Percentiles rank a stretch among this genome's conserved stretches.
phyloP scores from a whole-genome alignment of 2,329 filamentous ascomycete species.

The Botrytis pseudocinerea region DNA sequence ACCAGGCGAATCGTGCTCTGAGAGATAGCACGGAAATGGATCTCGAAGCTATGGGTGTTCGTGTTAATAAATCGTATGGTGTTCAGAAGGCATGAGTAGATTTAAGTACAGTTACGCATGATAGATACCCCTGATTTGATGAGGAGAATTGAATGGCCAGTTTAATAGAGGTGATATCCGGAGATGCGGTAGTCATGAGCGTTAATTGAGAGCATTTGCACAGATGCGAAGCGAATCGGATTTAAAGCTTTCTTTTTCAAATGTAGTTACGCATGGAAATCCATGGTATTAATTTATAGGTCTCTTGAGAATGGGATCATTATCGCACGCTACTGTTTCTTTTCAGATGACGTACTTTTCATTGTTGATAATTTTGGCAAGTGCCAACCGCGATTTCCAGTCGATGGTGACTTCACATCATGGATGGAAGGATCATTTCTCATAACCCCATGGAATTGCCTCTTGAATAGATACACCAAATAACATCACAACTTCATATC shows the following conservation, averaged over 20 bases:
- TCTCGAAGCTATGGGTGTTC: constrained; percentile 36
- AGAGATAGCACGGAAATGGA: constrained; percentile 38
- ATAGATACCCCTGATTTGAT: background rate
- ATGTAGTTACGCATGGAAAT: constrained; percentile 5
- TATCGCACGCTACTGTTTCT: background rate
- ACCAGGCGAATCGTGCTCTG: background rate
- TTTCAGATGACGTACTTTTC: background rate
- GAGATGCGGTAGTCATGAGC: background rate
- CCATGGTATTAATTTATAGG: background rate
- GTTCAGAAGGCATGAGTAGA: constrained; percentile 26
- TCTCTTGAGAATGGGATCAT: background rate
- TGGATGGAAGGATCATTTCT: background rate
- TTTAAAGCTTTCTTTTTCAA: background rate
- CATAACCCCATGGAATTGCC: background rate
- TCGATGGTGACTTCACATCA: background rate
- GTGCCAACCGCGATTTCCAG: constrained; percentile 10
- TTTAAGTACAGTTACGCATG: background rate
- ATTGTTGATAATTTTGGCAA: background rate
- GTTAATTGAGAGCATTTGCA: background rate
- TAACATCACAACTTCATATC: background rate
- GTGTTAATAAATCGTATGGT: constrained; percentile 34
- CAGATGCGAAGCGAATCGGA: constrained; percentile 2
- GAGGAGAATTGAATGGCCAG: background rate
- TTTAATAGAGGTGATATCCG: background rate
- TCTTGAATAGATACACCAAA: background rate